Evolutionary conservation across 345 rosid genomes (phyloP).

Genomic region (Ceriops zippeliana): DNA sequence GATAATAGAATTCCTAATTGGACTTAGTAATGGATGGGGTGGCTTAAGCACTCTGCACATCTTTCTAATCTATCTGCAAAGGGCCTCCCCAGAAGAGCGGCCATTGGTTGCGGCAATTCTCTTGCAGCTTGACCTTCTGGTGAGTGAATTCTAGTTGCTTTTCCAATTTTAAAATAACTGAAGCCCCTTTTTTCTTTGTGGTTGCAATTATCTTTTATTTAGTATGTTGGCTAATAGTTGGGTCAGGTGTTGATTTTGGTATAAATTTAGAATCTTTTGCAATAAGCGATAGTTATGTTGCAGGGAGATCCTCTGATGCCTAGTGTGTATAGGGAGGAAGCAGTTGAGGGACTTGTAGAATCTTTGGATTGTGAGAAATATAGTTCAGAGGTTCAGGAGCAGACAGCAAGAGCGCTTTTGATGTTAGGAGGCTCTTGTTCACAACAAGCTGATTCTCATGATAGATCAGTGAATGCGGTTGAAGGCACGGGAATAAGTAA

Average conservation of each 20-base stretch:
- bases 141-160: slow-evolving; percentile 18
- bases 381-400: slow-evolving; percentile 43
- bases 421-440: slow-evolving; percentile 49
- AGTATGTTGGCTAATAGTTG: too few relatives aligned
- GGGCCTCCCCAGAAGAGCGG: slow-evolving; percentile 43
- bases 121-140: slow-evolving; percentile 64
- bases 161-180: not conserved
- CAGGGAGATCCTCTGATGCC: slow-evolving; percentile 50
- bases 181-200: not conserved
- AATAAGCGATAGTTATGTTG: slow-evolving; percentile 31
- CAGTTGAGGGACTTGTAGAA: slow-evolving; percentile 43
- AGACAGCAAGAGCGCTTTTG: slow-evolving; percentile 48
- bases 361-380: slow-evolving; percentile 37
- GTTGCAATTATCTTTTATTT: not conserved
- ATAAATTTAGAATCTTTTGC: slow-evolving; percentile 19
- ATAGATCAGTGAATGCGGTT: slow-evolving; percentile 20
- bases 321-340: slow-evolving; percentile 62
- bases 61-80: slow-evolving; percentile 44
- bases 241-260: not conserved
- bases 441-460: slow-evolving; percentile 32
- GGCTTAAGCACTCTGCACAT: slow-evolving; percentile 56
- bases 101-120: slow-evolving; percentile 52
- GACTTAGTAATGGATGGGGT: slow-evolving; percentile 37
- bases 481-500: slow-evolving; percentile 11
- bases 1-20: slow-evolving; percentile 33